Evolutionary conservation across 768 basidiomycete species (phyloP), one percentile per base, ranked within the genome.

Genomic region (Chalciporus chontae): DNA sequence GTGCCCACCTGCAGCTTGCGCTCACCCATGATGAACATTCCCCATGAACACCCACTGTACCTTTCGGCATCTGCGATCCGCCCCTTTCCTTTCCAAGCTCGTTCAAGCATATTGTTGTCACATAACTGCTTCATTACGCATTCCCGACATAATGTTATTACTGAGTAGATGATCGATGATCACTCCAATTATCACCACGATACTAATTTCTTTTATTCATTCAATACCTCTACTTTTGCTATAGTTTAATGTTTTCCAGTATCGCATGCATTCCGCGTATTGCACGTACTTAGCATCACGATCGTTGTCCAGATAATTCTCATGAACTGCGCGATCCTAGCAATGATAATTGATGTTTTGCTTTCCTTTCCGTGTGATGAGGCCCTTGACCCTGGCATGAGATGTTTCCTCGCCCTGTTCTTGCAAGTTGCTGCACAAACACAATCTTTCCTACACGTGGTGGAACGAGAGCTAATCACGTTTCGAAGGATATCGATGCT

Each of bases 91-190:
- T 50, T 43, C 47, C 48, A 42, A 51, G 38, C 53, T 54, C 48
- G 40, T 63, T 57, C 48, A 59, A 58, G 61, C 64, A 68, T 34
- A 34, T 66, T 65, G 71, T 64, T 74, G 67, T 73, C 67, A 65
- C 67, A 65, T 71, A 70, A 52, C 61, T 60, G 60, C 65, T 64
- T 69, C 68, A 58, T 64, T 65, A 67, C 67, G 56, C 67, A 67
- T 47, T 37, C 46, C 46, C 62, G 58, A 47, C 66, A 68, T 65
- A 66, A 69, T 66, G 57, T 64, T 55, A 55, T 58, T 37, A 49
- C 59, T 44, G 57, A 56, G 51, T 68, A 69, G 63, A 69, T 54
- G 58, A 50, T 44, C 55, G 63, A 69, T 54, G 58, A 50, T 44
- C 55, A 47, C 42, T 48, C 41, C 55, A 48, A 59, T 52, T 58